phyloP scores from a whole-genome alignment of 73 alveolate species.

The Paramecium octaurelia region DNA sequence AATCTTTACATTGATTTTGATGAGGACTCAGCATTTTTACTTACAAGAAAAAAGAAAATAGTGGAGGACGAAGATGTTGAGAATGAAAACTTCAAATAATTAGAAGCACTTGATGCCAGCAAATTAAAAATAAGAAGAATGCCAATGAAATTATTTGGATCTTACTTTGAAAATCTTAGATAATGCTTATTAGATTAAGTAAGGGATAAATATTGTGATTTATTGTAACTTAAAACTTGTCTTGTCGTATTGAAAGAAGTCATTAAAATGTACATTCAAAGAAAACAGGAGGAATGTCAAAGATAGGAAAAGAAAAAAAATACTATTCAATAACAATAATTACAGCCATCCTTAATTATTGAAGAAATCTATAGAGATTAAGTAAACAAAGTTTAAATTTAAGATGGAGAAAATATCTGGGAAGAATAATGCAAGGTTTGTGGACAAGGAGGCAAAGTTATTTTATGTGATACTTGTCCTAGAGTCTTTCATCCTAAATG shows the following conservation, averaged over 20 bases:
- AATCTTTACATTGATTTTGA: background rate
- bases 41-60: background rate
- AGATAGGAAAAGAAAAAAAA: background rate
- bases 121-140: constrained; percentile 3
- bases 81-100: background rate
- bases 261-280: background rate
- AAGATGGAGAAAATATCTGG: constrained; percentile 6
- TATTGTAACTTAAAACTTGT: background rate
- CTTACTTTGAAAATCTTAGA: background rate
- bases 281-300: background rate
- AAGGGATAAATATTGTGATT: background rate
- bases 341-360: background rate
- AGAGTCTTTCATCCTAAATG: constrained; percentile 56
- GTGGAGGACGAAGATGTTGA: background rate
- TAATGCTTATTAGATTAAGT: background rate
- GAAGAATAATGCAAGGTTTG: constrained; percentile 54
- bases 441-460: constrained; percentile 45
- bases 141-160: constrained; percentile 29
- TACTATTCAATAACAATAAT: background rate
- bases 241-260: background rate
- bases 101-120: background rate
- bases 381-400: background rate
- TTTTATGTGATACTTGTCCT: constrained; percentile 62
- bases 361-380: background rate
- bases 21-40: background rate